A percentile compares a stretch with the other conserved stretches of the same genome.
These are phyloP conservation scores for Exophiala calicioides DNA, from an alignment of 2,329 filamentous ascomycete species.

Conservation along the genomic window DNA sequence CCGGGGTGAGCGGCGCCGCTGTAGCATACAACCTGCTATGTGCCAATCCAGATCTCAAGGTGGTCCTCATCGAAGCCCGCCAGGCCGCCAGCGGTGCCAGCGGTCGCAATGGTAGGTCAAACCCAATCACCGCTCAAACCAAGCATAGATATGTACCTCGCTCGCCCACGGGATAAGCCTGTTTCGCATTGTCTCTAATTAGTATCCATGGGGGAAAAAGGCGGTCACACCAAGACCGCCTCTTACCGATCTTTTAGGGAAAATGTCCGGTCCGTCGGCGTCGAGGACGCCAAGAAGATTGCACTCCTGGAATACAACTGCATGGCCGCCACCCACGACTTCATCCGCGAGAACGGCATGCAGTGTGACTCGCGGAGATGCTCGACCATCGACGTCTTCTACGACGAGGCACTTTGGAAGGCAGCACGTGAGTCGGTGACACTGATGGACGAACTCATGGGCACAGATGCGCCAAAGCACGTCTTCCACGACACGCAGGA, in stretches of 20 bases:
- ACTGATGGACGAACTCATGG: conserved; percentile 50
- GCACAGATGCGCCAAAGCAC: conserved; percentile 46
- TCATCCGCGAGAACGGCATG: conserved; percentile 53
- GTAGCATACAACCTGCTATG: conserved; percentile 37
- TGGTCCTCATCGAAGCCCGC: conserved; percentile 47
- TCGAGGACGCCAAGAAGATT: conserved; percentile 52
- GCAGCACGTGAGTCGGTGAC: conserved; percentile 43
- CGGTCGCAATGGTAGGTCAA: conserved; percentile 32
- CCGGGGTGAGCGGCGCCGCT: conserved; percentile 41
- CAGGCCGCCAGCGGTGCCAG: conserved; percentile 40
- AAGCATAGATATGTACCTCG: too few species aligned
- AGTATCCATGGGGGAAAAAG: conserved; percentile 22
- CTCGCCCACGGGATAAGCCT: too few species aligned
- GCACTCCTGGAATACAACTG: conserved; percentile 55
- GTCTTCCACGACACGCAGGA: conserved; percentile 47
- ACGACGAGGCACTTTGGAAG: conserved; percentile 50
- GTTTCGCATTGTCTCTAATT: neutral
- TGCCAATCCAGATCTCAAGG: conserved; percentile 25
- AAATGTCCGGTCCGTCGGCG: conserved; percentile 50
- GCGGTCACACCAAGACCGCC: conserved; percentile 53
- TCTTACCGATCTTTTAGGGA: conserved; percentile 55
- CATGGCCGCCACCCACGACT: conserved; percentile 57
- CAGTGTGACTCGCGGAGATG: conserved; percentile 54
- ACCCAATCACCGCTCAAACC: too few species aligned
- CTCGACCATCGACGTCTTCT: conserved; percentile 61